These are phyloP conservation scores for Neurospora sp. DNA, from an alignment of 2,329 filamentous ascomycete genomes.

Conservation along the genomic window DNA sequence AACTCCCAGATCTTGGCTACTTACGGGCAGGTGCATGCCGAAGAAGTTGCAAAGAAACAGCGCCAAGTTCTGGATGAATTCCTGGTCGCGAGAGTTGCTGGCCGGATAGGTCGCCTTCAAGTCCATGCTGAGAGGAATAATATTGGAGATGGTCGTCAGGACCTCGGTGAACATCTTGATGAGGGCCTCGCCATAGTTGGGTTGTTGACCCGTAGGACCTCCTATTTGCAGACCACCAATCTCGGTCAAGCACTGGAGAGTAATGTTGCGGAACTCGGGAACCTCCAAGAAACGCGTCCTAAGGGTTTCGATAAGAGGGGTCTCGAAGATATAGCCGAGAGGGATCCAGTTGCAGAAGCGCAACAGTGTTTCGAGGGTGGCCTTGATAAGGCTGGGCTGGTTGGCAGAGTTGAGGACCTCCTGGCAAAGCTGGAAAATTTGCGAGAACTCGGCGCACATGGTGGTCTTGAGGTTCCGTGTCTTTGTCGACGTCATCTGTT, in stretches of 20 bases:
- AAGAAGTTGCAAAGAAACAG: constrained; percentile 98
- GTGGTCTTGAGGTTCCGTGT: constrained; percentile 94
- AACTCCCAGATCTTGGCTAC: constrained; percentile 19
- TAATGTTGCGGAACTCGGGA: constrained; percentile 93
- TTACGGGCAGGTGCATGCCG: constrained; percentile 76
- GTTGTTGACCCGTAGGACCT: constrained; percentile 46
- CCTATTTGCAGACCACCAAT: constrained; percentile 90
- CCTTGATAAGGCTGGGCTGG: constrained; percentile 78
- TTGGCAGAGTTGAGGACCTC: constrained; percentile 88
- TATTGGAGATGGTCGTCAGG: constrained; percentile 81
- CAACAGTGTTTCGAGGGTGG: constrained; percentile 90
- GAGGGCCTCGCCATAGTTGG: constrained; percentile 87
- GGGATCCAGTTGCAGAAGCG: constrained; percentile 99
- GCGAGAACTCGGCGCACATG: constrained; percentile 98
- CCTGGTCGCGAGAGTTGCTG: constrained; percentile 88
- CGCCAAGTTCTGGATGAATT: constrained; percentile 94
- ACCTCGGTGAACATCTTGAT: constrained; percentile 98
- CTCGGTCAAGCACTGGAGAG: constrained; percentile 92
- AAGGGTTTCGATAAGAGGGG: constrained; percentile 86
- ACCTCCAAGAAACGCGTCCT: constrained; percentile 86
- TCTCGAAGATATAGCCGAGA: constrained; percentile 97
- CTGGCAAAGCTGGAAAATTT: constrained; percentile 94
- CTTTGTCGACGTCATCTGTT: constrained; percentile 98
- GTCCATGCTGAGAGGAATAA: constrained; percentile 84
- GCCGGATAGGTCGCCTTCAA: constrained; percentile 83